These are phyloP conservation scores for Exophiala sp. DNA, from an alignment of 2,329 filamentous ascomycete species.

Conservation along the genomic window DNA sequence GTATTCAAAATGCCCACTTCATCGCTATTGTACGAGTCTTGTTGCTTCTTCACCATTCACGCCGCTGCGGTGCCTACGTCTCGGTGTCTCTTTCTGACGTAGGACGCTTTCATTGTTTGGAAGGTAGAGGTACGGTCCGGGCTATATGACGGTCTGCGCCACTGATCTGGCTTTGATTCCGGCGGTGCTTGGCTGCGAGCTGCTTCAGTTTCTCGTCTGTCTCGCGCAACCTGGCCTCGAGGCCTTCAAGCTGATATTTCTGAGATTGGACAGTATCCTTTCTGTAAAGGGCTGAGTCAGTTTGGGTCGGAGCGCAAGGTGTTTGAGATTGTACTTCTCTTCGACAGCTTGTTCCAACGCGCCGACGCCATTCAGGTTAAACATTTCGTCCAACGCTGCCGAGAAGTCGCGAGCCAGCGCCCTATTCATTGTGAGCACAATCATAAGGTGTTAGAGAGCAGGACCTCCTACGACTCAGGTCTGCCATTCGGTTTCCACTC, in stretches of 20 bases:
- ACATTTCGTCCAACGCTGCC: constrained; percentile 79
- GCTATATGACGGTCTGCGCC: constrained; percentile 4
- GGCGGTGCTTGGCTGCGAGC: constrained; percentile 23
- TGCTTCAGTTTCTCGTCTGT: constrained; percentile 73
- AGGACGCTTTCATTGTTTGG: not conserved
- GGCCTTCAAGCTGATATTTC: constrained; percentile 74
- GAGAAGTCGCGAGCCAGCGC: constrained; percentile 87
- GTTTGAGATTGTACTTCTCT: constrained; percentile 62
- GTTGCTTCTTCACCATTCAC: too few species aligned
- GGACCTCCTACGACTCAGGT: constrained; percentile 72
- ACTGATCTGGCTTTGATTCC: constrained; percentile 16
- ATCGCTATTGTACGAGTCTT: too few species aligned
- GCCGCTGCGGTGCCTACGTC: too few species aligned
- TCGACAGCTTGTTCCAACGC: constrained; percentile 72
- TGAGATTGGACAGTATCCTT: constrained; percentile 74
- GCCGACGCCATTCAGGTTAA: constrained; percentile 77
- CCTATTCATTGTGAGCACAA: constrained; percentile 44
- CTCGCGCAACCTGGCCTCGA: constrained; percentile 78
- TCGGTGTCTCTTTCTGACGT: too few species aligned
- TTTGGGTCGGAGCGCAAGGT: not conserved
- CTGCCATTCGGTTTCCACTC: constrained; percentile 53
- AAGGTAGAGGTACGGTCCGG: constrained; percentile 4
- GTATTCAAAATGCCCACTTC: too few species aligned
- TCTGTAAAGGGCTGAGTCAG: constrained; percentile 45
- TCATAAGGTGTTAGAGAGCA: not conserved